Evolutionary conservation across 2,329 filamentous ascomycete species (phyloP).

Genomic region (Botrytis fabae): DNA sequence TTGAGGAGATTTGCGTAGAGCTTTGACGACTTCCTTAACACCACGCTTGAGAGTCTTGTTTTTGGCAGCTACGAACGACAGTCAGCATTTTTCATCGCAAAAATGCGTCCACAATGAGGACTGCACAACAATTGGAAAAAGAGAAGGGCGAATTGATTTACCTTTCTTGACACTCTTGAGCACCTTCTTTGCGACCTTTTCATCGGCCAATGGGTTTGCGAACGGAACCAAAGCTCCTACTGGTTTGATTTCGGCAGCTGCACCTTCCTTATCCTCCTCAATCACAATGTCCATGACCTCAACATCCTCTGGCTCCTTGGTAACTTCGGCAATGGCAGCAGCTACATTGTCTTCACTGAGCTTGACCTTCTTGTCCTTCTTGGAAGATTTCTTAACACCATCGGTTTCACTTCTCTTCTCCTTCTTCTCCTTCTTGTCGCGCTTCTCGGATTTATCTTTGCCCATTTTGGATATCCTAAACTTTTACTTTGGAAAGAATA

Average conservation of each 20-base stretch:
- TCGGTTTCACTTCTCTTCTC: conserved; percentile 58
- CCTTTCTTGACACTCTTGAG: conserved; percentile 65
- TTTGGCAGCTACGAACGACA: conserved; percentile 70
- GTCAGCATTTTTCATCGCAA: conserved; percentile 28
- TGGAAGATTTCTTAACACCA: conserved; percentile 47
- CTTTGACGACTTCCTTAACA: conserved; percentile 98
- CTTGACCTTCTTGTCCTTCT: conserved; percentile 45
- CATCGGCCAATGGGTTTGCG: conserved; percentile 76
- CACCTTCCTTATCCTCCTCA: conserved; percentile 42
- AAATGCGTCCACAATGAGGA: conserved; percentile 2
- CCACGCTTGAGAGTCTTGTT: conserved; percentile 94
- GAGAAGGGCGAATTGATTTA: conserved; percentile 27
- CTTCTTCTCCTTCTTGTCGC: conserved; percentile 62
- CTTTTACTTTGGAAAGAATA: conserved; percentile 7
- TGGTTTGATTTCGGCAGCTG: conserved; percentile 46
- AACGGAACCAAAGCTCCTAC: conserved; percentile 75
- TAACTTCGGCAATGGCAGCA: conserved; percentile 64
- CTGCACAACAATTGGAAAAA: conserved; percentile 1
- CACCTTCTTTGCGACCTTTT: conserved; percentile 70
- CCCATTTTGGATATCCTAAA: conserved; percentile 34
- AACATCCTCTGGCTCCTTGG: conserved; percentile 54
- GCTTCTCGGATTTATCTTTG: conserved; percentile 40
- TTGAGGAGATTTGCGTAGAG: conserved; percentile 84
- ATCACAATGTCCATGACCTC: conserved; percentile 45
- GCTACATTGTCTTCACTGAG: conserved; percentile 52